Evolutionary conservation across 768 basidiomycete species (phyloP).

Genomic region (Punctularia strigosozonata): DNA sequence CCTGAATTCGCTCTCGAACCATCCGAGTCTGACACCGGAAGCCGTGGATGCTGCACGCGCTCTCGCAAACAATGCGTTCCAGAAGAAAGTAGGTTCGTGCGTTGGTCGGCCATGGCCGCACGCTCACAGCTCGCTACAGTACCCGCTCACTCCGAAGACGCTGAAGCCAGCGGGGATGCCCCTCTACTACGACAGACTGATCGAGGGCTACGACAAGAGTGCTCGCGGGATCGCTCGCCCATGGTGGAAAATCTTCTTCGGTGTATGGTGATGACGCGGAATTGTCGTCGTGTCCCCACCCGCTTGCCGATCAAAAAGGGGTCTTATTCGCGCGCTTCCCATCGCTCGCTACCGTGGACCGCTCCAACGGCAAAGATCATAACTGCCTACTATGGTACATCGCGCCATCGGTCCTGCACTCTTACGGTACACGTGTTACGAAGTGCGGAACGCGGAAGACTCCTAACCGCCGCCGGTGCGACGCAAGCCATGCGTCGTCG

Average conservation of each 20-base stretch:
- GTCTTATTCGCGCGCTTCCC: no score
- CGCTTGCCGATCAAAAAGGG: no score
- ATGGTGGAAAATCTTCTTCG: constrained; percentile 79
- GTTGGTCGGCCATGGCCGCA: neutral
- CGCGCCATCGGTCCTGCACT: no score
- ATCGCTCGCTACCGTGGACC: no score
- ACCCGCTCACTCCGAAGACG: constrained; percentile 51
- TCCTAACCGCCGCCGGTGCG: no score
- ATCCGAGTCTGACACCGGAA: constrained; percentile 52
- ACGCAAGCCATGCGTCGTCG: no score
- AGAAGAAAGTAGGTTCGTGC: constrained; percentile 38
- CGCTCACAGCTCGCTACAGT: constrained; percentile 27
- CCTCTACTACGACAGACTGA: constrained; percentile 58
- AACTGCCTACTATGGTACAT: no score
- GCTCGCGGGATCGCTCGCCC: constrained; percentile 66
- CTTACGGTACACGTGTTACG: no score
- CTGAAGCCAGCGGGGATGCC: constrained; percentile 63
- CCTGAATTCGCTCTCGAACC: constrained; percentile 49
- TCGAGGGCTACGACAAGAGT: constrained; percentile 66
- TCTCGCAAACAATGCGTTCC: constrained; percentile 41
- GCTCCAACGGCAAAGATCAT: no score
- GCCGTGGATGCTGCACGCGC: constrained; percentile 50
- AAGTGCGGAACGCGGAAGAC: no score
- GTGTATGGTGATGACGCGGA: constrained; percentile 42
- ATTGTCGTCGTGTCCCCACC: neutral